phyloP scores from a whole-genome alignment of 164 flowering plant genomes.

The Cinnamomum micranthum region DNA sequence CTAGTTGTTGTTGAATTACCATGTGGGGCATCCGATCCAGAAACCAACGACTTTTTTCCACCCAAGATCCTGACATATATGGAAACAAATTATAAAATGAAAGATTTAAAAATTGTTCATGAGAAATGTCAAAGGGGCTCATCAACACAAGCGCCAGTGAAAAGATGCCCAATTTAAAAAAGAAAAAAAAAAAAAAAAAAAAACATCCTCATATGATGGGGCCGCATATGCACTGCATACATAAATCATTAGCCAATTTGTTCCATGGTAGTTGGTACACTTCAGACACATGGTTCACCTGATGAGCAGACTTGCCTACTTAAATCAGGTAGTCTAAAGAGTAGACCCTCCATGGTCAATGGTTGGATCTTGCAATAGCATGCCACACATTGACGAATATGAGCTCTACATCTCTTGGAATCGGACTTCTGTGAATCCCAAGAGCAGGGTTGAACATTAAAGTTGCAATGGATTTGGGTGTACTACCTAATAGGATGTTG shows the following conservation, averaged over 20 bases:
- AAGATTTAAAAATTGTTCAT: too few relatives aligned
- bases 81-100: too few relatives aligned
- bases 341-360: not conserved
- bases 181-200: too few relatives aligned
- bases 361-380: not conserved
- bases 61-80: conserved; percentile 20
- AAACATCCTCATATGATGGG: not conserved
- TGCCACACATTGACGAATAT: not conserved
- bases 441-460: not conserved
- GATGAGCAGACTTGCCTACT: not conserved
- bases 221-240: not conserved
- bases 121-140: not conserved
- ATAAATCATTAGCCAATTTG: not conserved
- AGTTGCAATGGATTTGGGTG: not conserved
- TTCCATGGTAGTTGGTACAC: not conserved
- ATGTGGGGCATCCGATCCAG: conserved; percentile 1
- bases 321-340: not conserved
- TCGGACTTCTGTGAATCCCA: not conserved
- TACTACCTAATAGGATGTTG: conserved; percentile 25
- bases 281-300: not conserved
- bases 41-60: conserved; percentile 18
- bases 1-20: conserved; percentile 6
- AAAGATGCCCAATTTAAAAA: not conserved
- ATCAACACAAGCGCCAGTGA: not conserved
- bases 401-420: not conserved